Percentiles rank a stretch among this genome's conserved stretches.
Evolutionary conservation across 116 monocot genomes (phyloP).

Genomic region (Cymodocea nodosa): DNA sequence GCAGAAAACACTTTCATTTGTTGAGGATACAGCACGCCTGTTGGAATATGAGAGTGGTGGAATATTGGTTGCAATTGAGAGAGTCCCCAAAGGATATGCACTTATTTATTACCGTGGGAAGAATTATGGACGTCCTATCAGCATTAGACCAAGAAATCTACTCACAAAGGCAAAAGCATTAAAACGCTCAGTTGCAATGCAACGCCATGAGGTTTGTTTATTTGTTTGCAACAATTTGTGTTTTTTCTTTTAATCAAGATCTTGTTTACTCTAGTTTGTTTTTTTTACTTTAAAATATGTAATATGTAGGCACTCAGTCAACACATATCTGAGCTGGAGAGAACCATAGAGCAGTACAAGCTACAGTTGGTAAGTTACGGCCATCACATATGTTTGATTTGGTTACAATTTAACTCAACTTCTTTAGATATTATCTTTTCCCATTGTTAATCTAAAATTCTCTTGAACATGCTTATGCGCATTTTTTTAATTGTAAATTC

Average conservation of each 20-base stretch:
- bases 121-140: constrained; percentile 84
- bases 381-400: neutral
- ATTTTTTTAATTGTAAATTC: neutral
- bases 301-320: constrained; percentile 75
- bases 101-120: constrained; percentile 96
- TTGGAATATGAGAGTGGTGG: constrained; percentile 97
- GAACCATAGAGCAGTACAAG: constrained; percentile 54
- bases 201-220: constrained; percentile 83
- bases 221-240: neutral
- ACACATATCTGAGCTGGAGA: constrained; percentile 76
- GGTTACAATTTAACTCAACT: neutral
- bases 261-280: neutral
- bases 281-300: constrained; percentile 2
- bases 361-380: constrained; percentile 47
- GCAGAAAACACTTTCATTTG: constrained; percentile 85
- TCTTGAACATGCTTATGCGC: neutral
- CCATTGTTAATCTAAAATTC: neutral
- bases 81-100: constrained; percentile 83
- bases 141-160: constrained; percentile 88
- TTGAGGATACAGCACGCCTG: constrained; percentile 84
- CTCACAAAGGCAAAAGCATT: constrained; percentile 93
- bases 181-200: constrained; percentile 85
- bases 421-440: neutral
- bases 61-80: constrained; percentile 88
- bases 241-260: neutral